Evolutionary conservation across 2,329 filamentous ascomycete species (phyloP), one percentile per base, ranked within the genome.

Genomic region (Colletotrichum sp.): DNA sequence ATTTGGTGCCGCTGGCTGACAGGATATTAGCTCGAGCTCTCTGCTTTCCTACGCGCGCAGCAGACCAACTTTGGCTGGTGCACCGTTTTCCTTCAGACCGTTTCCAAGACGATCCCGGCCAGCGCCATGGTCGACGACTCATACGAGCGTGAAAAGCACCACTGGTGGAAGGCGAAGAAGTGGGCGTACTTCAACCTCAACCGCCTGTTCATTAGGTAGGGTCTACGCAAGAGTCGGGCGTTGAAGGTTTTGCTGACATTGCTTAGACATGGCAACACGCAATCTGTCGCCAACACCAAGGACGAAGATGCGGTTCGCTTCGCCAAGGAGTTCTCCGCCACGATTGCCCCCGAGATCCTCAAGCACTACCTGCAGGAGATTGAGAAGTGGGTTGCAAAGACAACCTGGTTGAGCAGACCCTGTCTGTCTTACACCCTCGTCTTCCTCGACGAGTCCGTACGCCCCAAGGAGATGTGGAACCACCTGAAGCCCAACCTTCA

Each of bases 81-180:
- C 85, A 96, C 96, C 28, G 91, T 99, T 76, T 99, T 99, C 88
- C 89, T 99, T 79, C 93, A 94, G 77, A 95, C 98, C 68, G 95
- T 99, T 44, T 93, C 94, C 79, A 99, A 99, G 86, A 88, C 93
- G 26, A 93, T 95, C 44, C 97, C 97, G 6, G 90, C 94, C 72
- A 92, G 90, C 80, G 94, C 96, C 44, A 93, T 99, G 90, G 85
- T 89, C 74, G 95, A 95, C 76, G 95, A 93, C 75, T 87, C 94
- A 68, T 93, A 95, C 75, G 96, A 99, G 82, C 92, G 97, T 74
- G 97, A 99, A 85, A 92, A 94, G 81, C 96, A 98, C 83, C 96
- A 98, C 85, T 99, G 97, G 96, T 99, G 96, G 96, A 99, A 99
- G 89, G 95, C 96, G 78, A 99, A 99, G 93, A 99, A 99, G 87